Percentiles rank a stretch among this genome's conserved stretches.
Evolutionary conservation across 495 filamentous ascomycete species (phyloP).

Genomic region (Penicillium cataractarum): DNA sequence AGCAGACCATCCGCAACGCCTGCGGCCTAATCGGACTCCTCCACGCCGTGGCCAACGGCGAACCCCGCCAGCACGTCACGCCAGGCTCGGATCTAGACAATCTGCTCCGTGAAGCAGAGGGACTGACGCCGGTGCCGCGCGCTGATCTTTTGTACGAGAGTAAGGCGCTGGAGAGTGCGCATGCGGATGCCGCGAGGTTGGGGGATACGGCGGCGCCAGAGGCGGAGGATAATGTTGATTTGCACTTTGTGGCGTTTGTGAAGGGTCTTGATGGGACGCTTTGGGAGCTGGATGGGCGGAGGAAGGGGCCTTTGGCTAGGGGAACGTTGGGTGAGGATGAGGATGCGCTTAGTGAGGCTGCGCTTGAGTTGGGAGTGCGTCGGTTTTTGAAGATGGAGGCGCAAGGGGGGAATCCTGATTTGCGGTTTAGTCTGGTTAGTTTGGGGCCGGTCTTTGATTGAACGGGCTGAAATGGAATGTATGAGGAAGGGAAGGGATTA

Average conservation of each 20-base stretch:
- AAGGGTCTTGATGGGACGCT: slow-evolving; percentile 69
- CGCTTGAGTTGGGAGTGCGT: slow-evolving; percentile 60
- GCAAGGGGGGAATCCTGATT: slow-evolving; percentile 59
- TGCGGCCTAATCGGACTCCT: slow-evolving; percentile 85
- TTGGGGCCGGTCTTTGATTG: slow-evolving; percentile 68
- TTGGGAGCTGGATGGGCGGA: slow-evolving; percentile 84
- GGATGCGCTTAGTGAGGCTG: slow-evolving; percentile 70
- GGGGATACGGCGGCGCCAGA: slow-evolving; percentile 75
- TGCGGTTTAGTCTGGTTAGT: slow-evolving; percentile 76
- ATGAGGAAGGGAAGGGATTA: background rate
- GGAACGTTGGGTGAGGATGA: slow-evolving; percentile 58
- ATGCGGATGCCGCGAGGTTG: slow-evolving; percentile 67
- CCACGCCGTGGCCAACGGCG: slow-evolving; percentile 71
- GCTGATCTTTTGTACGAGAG: slow-evolving; percentile 75
- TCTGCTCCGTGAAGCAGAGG: slow-evolving; percentile 50
- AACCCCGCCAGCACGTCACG: slow-evolving; percentile 45
- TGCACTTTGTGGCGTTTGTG: slow-evolving; percentile 88
- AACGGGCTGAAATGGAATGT: slow-evolving; percentile 1
- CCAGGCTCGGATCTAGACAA: slow-evolving; percentile 51
- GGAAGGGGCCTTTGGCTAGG: slow-evolving; percentile 70
- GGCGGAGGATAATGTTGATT: slow-evolving; percentile 68
- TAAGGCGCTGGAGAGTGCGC: slow-evolving; percentile 69
- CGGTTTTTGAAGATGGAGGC: slow-evolving; percentile 66
- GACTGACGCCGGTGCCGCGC: slow-evolving; percentile 53
- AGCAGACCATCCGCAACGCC: slow-evolving; percentile 86